Evolutionary conservation across 169 alveolate species (phyloP).

Genomic region (Plasmodium yoelii): DNA sequence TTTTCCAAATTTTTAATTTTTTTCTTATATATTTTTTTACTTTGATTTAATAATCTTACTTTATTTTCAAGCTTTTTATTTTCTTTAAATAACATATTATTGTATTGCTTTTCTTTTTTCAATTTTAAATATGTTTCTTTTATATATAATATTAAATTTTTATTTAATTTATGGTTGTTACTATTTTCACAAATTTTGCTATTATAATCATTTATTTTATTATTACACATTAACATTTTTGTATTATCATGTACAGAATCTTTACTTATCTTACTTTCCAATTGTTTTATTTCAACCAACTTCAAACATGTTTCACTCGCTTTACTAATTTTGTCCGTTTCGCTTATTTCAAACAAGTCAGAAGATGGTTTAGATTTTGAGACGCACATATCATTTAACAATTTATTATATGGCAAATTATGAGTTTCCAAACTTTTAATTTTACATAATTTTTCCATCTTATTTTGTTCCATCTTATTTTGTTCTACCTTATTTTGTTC

Average conservation of each 20-base stretch:
- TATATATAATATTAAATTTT: slow-evolving; percentile 21
- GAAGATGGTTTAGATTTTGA: too few species aligned
- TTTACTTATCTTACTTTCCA: too few species aligned
- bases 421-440: background rate
- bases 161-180: background rate
- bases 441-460: background rate
- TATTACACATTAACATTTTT: too few species aligned
- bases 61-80: slow-evolving; percentile 28
- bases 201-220: too few species aligned
- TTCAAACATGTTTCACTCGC: too few species aligned
- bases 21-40: slow-evolving; percentile 12
- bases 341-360: too few species aligned
- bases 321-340: too few species aligned
- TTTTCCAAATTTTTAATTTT: slow-evolving; percentile 46
- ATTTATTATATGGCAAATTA: background rate
- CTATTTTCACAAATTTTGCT: too few species aligned
- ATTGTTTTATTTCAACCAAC: too few species aligned
- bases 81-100: slow-evolving; percentile 18
- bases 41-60: slow-evolving; percentile 18
- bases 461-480: background rate
- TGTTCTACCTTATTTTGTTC: background rate
- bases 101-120: slow-evolving; percentile 59
- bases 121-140: slow-evolving; percentile 35
- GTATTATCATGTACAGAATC: too few species aligned
- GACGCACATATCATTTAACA: too few species aligned